These are phyloP conservation scores for Hibiscus syriacus DNA, from an alignment of 345 rosid genomes.

Conservation along the genomic window DNA sequence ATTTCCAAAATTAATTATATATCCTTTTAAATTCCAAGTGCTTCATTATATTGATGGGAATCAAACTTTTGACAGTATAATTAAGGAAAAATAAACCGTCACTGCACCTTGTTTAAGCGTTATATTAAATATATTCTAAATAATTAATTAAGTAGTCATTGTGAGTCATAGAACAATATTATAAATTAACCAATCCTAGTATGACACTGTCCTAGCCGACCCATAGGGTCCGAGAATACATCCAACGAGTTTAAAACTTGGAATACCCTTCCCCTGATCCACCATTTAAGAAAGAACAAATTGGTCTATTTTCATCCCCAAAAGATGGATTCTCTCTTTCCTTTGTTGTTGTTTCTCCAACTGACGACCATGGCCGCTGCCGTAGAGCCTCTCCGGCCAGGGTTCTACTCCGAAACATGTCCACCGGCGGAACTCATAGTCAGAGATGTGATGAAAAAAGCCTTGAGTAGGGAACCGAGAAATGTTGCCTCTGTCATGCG, in stretches of 20 bases:
- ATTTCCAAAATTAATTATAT: too few species aligned
- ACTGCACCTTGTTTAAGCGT: too few species aligned
- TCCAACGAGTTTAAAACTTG: not conserved
- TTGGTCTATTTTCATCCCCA: slow-evolving; percentile 8
- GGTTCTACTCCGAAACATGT: slow-evolving; percentile 63
- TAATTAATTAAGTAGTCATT: too few species aligned
- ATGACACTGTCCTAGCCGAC: not conserved
- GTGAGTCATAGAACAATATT: too few species aligned
- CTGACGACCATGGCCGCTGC: slow-evolving; percentile 15
- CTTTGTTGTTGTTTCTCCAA: slow-evolving; percentile 4
- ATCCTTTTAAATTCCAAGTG: too few species aligned
- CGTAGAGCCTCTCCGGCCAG: slow-evolving; percentile 38
- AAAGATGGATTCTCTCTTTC: slow-evolving; percentile 8
- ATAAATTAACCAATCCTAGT: not conserved
- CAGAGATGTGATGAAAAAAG: slow-evolving; percentile 47
- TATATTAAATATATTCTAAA: too few species aligned
- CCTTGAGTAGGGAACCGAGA: slow-evolving; percentile 62
- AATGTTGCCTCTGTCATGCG: slow-evolving; percentile 93
- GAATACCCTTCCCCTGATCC: not conserved
- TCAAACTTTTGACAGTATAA: too few species aligned
- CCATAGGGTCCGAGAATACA: not conserved
- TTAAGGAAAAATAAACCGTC: too few species aligned
- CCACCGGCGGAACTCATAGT: slow-evolving; percentile 71
- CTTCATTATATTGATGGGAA: too few species aligned
- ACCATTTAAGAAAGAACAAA: not conserved